A percentile compares a stretch with the other conserved stretches of the same genome.
These are phyloP conservation scores for Apiotrichum laibachii DNA, from an alignment of 1,284 basidiomycete species.

Conservation along the genomic window DNA sequence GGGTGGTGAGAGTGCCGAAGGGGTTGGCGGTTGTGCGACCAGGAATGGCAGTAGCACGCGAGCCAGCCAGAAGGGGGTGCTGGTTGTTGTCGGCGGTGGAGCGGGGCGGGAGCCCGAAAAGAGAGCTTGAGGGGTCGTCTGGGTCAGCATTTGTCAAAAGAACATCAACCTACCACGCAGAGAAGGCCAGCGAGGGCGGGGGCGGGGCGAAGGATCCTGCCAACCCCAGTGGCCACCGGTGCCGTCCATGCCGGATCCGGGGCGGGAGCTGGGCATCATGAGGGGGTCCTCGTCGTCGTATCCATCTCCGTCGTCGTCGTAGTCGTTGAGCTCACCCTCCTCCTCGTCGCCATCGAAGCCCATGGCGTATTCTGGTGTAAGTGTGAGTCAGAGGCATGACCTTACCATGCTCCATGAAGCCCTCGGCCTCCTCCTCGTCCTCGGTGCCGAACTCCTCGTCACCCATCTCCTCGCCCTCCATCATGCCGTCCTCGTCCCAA, in stretches of 20 bases:
- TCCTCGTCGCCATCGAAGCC: slow-evolving; percentile 46
- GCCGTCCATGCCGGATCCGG: slow-evolving; percentile 2
- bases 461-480: slow-evolving; percentile 34
- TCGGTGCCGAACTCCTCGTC: slow-evolving; percentile 38
- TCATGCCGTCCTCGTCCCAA: slow-evolving; percentile 55
- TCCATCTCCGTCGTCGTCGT: slow-evolving; percentile 25
- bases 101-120: slow-evolving; percentile 24
- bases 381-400: not conserved
- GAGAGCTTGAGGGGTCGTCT: slow-evolving; percentile 20
- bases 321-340: slow-evolving; percentile 51
- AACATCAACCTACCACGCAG: not conserved
- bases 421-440: slow-evolving; percentile 54
- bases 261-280: not conserved
- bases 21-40: slow-evolving; percentile 54
- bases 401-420: slow-evolving; percentile 66
- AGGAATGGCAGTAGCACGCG: slow-evolving; percentile 20
- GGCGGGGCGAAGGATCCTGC: slow-evolving; percentile 16
- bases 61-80: slow-evolving; percentile 70
- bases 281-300: slow-evolving; percentile 12
- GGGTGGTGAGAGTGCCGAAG: slow-evolving; percentile 52
- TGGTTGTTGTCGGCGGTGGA: slow-evolving; percentile 59
- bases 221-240: slow-evolving; percentile 36
- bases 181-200: not conserved
- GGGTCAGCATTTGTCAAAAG: not conserved
- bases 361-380: slow-evolving; percentile 13